phyloP scores from a whole-genome alignment of 345 rosid species.

The Citrus medica region DNA sequence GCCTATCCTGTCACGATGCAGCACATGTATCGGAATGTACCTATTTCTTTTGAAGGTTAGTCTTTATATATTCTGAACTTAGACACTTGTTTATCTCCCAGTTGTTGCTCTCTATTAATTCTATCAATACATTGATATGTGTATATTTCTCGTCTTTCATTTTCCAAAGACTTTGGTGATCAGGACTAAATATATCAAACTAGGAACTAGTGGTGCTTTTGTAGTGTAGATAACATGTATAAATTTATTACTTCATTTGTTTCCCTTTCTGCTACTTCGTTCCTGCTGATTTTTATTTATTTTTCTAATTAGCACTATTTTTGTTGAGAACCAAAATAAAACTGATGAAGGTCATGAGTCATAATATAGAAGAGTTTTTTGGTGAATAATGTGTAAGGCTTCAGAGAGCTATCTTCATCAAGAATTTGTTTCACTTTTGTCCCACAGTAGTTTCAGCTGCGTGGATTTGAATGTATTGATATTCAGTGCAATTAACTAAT shows the following conservation, averaged over 20 bases:
- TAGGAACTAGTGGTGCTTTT: not conserved
- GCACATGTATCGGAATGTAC: conserved; percentile 38
- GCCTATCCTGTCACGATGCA: conserved; percentile 47
- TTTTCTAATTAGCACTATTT: not conserved
- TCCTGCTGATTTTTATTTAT: not conserved
- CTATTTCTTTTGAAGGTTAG: conserved; percentile 54
- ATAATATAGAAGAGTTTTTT: not conserved
- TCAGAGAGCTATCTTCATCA: not conserved
- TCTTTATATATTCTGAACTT: not conserved
- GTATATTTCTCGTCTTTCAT: not conserved
- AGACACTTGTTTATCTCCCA: not conserved
- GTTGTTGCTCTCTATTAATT: not conserved
- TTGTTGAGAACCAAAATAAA: not conserved
- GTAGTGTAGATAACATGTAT: not conserved
- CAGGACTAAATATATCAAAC: not conserved
- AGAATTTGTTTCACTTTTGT: not conserved
- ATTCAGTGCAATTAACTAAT: not conserved
- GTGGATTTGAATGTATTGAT: not conserved
- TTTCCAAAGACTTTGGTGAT: not conserved
- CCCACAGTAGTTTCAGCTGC: not conserved
- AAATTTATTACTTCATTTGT: not conserved
- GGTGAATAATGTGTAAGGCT: not conserved
- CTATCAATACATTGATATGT: not conserved
- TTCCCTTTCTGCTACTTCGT: not conserved
- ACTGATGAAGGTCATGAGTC: not conserved